Conservation (phyloP, 495 filamentous ascomycete genomes). For the Tuber microsphaerosporum region DNA sequence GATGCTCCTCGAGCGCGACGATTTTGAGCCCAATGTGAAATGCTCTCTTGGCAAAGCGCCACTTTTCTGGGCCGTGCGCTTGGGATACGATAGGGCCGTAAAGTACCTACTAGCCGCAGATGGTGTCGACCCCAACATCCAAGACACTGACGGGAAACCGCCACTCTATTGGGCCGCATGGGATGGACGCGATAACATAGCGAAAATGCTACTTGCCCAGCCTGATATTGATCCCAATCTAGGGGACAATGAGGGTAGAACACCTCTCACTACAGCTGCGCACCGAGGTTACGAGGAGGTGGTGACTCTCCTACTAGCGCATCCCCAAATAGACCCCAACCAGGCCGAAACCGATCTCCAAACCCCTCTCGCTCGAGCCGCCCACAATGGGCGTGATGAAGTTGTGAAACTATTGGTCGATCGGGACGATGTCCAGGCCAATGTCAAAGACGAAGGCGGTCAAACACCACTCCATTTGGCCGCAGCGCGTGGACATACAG, state of each 20-base stretch:
- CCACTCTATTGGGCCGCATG: neutral
- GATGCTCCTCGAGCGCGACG: neutral
- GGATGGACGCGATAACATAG: neutral
- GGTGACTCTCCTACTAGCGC: neutral
- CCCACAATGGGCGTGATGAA: neutral
- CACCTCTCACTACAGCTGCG: neutral
- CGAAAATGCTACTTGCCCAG: neutral
- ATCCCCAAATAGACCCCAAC: neutral
- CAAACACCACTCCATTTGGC: neutral
- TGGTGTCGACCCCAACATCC: neutral
- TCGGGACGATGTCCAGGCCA: neutral
- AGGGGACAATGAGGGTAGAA: neutral
- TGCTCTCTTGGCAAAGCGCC: neutral
- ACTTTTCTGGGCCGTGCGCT: neutral
- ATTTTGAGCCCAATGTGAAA: neutral
- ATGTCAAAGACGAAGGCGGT: neutral
- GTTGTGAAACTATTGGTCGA: neutral
- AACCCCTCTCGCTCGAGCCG: neutral
- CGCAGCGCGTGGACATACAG: neutral
- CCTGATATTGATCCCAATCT: neutral
- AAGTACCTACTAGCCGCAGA: neutral
- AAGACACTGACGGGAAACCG: neutral
- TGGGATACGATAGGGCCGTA: neutral
- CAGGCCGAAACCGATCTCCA: neutral
- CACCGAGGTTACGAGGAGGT: slow-evolving; percentile 1